Evolutionary conservation across 192 early-diverging fungal genomes (phyloP), one percentile per base, ranked within the genome.

Genomic region (Coemansia sp.): DNA sequence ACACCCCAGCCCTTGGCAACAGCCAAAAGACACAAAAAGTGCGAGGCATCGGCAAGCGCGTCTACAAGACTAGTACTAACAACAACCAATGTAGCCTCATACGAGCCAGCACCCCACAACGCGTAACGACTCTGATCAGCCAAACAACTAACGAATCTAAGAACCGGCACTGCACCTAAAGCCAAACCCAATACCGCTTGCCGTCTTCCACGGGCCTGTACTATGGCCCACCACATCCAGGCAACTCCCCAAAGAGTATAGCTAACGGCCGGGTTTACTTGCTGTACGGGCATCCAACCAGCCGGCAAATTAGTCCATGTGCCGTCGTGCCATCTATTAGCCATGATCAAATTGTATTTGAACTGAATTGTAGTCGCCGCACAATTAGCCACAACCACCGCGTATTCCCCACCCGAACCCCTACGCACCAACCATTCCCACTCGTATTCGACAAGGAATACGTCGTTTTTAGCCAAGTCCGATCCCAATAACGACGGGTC

Each of bases 281-380:
- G 68, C 62, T 82, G 75, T 52, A 77, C 72, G 11, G 80, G 80
- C 75, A 82, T 82, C 80, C 80, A 82, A 0, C 80, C 80, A 12
- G 80, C 80, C 18, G 75, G 72, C 42, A 82, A 40, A 40, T 82
- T 82, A 0, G 80, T 82, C 80, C 80, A 82, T 12, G 57, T 61
- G 5, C 80, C 80, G 66, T 77, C 73, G 71, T 27, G 65, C 75
- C 80, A 74, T 47, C 75, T 68, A 60, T 82, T 82, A 15, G 80
- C 80, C 80, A 82, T 82, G 12, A 82, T 77, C 69, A 82, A 67
- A 42, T 82, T 82, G 51, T 82, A 82, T 36, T 82, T 82, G 80
- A 82, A 82, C 70, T 82, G 80, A n/a, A 82, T 72, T 27, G 80
- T 74, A 11, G 80, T 77, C 15, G 75, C 75, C 22, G 80, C 80